Conservation (phyloP, 164 flowering plant genomes). For the Buxus sempervirens region DNA sequence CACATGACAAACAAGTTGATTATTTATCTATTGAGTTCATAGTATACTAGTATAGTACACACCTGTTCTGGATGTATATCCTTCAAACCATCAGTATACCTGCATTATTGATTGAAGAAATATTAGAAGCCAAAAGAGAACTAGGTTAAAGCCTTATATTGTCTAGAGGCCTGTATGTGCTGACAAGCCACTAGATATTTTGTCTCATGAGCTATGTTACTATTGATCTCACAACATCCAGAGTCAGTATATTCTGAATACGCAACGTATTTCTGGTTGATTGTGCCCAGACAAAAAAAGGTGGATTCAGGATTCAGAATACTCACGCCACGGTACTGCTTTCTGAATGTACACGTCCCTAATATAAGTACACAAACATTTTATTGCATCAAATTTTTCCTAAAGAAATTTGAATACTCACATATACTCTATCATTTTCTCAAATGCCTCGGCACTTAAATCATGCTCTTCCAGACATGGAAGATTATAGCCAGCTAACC, state of each 20-base stretch:
- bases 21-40: not conserved
- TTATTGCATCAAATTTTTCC: not conserved
- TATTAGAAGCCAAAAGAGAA: conserved; percentile 2
- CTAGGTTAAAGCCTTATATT: no score
- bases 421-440: conserved; percentile 96
- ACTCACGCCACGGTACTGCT: not conserved
- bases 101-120: conserved; percentile 23
- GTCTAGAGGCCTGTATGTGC: no score
- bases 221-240: not conserved
- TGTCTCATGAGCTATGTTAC: not conserved
- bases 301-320: not conserved
- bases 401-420: conserved; percentile 36
- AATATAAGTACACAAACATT: no score
- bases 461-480: conserved; percentile 85
- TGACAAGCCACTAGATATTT: no score
- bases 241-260: not conserved
- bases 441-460: conserved; percentile 75
- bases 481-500: conserved; percentile 39
- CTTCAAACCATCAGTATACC: conserved; percentile 92
- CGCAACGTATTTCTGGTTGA: not conserved
- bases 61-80: conserved; percentile 93
- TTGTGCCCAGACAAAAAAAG: not conserved
- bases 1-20: not conserved
- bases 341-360: not conserved
- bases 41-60: conserved; percentile 1